Evolutionary conservation across 305 asterid genomes (phyloP).

Genomic region (Solanum chacoense): DNA sequence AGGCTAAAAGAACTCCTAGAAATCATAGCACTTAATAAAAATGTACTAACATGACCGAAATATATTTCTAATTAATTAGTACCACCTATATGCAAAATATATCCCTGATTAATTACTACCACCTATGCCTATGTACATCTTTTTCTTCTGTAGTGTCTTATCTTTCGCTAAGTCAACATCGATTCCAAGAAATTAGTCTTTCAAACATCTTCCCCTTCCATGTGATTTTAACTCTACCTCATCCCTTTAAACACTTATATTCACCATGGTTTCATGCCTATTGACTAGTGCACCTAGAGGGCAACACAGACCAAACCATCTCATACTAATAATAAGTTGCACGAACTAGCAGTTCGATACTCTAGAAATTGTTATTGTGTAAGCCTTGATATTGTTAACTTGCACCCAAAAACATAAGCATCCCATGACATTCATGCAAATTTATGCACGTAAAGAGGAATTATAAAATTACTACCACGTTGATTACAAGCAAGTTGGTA

Average conservation of each 20-base stretch:
- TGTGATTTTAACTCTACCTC: neutral
- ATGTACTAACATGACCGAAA: neutral
- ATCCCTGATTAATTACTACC: neutral
- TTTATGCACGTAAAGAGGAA: neutral
- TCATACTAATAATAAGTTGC: neutral
- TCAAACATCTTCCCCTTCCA: neutral
- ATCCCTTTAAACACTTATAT: neutral
- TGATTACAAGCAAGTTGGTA: neutral
- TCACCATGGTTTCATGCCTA: neutral
- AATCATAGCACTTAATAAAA: neutral
- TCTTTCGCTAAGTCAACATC: neutral
- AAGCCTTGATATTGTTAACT: neutral
- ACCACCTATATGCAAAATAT: neutral
- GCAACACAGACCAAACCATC: neutral
- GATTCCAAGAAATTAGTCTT: neutral
- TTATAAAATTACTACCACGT: neutral
- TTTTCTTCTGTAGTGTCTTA: neutral
- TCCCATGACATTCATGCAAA: neutral
- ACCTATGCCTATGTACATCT: neutral
- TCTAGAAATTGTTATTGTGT: neutral
- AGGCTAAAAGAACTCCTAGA: neutral
- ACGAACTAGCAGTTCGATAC: neutral
- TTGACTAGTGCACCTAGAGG: neutral
- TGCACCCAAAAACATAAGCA: neutral
- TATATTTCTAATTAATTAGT: neutral